These are phyloP conservation scores for Przewalskia tangutica DNA, from an alignment of 257 asterid species.

Conservation along the genomic window DNA sequence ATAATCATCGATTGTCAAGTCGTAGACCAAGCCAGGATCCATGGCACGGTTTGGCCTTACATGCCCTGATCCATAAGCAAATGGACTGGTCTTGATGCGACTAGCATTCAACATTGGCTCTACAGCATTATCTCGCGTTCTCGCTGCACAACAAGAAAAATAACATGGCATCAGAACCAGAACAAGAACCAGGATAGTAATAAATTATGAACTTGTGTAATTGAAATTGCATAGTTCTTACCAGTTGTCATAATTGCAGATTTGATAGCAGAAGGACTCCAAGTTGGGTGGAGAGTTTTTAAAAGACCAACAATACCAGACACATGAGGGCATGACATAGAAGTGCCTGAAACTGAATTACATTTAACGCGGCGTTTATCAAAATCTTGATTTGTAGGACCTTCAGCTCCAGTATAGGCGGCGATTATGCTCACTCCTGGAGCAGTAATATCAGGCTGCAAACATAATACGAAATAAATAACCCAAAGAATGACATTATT, in stretches of 20 bases:
- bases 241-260: slow-evolving; percentile 87
- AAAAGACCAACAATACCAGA: slow-evolving; percentile 83
- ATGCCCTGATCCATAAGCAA: slow-evolving; percentile 87
- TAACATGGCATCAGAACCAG: not conserved
- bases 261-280: slow-evolving; percentile 96
- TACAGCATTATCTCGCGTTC: slow-evolving; percentile 46
- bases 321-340: slow-evolving; percentile 95
- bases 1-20: slow-evolving; percentile 42
- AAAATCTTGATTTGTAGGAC: slow-evolving; percentile 57
- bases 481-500: not conserved
- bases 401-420: slow-evolving; percentile 61
- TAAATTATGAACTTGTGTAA: no score
- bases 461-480: not conserved
- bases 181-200: not conserved
- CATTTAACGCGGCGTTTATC: slow-evolving; percentile 50
- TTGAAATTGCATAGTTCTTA: not conserved
- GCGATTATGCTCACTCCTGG: slow-evolving; percentile 91
- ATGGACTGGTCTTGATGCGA: slow-evolving; percentile 50
- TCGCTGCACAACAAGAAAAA: slow-evolving; percentile 30
- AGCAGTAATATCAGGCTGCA: slow-evolving; percentile 94
- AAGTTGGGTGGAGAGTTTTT: slow-evolving; percentile 64
- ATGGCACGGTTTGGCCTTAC: slow-evolving; percentile 78
- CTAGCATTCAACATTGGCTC: slow-evolving; percentile 52
- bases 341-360: slow-evolving; percentile 75
- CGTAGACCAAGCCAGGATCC: slow-evolving; percentile 92